Percentiles rank a stretch among this genome's conserved stretches.
phyloP scores from a whole-genome alignment of 75 land plant genomes.

The Sequoia sempervirens region DNA sequence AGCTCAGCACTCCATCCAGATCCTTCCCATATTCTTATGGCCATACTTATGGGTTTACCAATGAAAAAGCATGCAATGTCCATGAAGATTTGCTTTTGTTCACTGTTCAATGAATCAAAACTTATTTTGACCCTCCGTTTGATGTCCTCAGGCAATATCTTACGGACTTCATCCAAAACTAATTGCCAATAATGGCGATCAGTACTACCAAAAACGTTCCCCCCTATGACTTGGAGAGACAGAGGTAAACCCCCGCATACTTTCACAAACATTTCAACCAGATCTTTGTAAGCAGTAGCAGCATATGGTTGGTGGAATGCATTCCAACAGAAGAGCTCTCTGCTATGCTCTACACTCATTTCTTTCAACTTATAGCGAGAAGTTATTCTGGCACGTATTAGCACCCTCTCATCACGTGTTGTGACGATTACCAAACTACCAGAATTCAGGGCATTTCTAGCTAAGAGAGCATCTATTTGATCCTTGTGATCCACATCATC shows the following conservation, averaged over 20 bases:
- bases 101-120: neutral
- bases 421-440: neutral
- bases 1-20: neutral
- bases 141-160: neutral
- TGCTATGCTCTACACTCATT: neutral
- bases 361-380: neutral
- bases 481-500: neutral
- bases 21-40: neutral
- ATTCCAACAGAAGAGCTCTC: conserved; percentile 1
- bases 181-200: neutral
- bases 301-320: neutral
- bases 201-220: neutral
- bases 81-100: neutral
- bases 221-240: neutral
- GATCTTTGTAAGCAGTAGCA: neutral
- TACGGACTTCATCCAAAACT: neutral
- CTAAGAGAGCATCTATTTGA: neutral
- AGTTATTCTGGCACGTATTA: neutral
- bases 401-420: neutral
- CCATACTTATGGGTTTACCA: neutral
- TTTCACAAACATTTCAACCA: neutral
- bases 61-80: neutral
- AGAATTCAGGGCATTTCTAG: neutral
- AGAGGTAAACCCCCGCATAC: neutral
- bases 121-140: neutral